These are phyloP conservation scores for Rostrohypoxylon terebratum DNA, from an alignment of 495 filamentous ascomycete species.

Conservation along the genomic window DNA sequence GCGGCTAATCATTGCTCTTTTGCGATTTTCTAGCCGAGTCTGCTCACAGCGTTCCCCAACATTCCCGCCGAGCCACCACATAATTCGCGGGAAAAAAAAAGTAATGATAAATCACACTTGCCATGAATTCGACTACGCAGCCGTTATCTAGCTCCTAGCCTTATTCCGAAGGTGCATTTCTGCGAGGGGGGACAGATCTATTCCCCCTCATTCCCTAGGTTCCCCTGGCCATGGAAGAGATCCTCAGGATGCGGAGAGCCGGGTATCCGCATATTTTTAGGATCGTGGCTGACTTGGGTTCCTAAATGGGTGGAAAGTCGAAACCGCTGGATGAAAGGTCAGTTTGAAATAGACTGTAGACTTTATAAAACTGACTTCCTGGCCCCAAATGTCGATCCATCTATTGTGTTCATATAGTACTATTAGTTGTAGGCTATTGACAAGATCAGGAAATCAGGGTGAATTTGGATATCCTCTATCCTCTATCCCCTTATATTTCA, in stretches of 20 bases:
- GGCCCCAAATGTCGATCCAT: slow-evolving; percentile 6
- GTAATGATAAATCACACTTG: not conserved
- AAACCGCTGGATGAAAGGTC: slow-evolving; percentile 17
- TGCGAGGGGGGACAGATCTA: not conserved
- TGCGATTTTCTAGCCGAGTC: not conserved
- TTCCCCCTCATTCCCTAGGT: not conserved
- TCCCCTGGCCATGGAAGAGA: not conserved
- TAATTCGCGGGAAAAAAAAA: slow-evolving; percentile 2
- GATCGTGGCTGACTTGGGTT: slow-evolving; percentile 29
- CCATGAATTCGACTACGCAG: not conserved
- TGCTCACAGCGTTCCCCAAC: not conserved
- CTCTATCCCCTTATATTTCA: not conserved
- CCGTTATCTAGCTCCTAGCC: slow-evolving; percentile 9
- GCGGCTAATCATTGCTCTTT: slow-evolving; percentile 21
- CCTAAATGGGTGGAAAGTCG: slow-evolving; percentile 26
- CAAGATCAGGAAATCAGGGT: not conserved
- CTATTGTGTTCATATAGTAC: not conserved
- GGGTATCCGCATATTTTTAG: slow-evolving; percentile 14
- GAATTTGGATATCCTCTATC: slow-evolving; percentile 21
- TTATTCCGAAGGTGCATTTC: not conserved
- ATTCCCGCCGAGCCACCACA: slow-evolving; percentile 1
- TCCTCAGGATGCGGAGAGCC: not conserved
- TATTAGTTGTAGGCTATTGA: not conserved
- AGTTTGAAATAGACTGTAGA: slow-evolving; percentile 15
- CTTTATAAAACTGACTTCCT: not conserved